A percentile compares a stretch with the other conserved stretches of the same genome.
Evolutionary conservation across 495 filamentous ascomycete species (phyloP).

Genomic region (Trichoderma gamsii): DNA sequence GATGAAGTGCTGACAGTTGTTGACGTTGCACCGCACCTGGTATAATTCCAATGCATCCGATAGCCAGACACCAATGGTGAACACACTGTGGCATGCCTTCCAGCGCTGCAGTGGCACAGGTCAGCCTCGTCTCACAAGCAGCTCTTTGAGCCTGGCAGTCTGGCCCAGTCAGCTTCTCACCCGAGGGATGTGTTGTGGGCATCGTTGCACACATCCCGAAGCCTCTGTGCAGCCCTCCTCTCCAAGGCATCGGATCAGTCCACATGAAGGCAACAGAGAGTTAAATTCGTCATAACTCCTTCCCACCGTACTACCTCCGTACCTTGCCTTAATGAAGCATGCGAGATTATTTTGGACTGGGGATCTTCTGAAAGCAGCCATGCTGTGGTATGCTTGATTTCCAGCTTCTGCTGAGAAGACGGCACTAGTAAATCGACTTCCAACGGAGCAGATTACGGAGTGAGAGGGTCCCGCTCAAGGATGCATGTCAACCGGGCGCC

Average conservation of each 20-base stretch:
- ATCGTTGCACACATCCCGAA: not conserved
- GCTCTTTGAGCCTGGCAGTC: not conserved
- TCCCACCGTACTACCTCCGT: not conserved
- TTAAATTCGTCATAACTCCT: not conserved
- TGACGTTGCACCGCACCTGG: not conserved
- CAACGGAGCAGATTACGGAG: not conserved
- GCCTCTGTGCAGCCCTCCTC: not conserved
- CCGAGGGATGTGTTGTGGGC: not conserved
- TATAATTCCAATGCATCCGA: not conserved
- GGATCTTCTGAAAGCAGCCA: not conserved
- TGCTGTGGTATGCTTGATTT: not conserved
- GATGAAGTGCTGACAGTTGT: not conserved
- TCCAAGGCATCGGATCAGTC: not conserved
- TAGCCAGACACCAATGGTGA: not conserved
- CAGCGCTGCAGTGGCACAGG: not conserved
- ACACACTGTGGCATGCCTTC: not conserved
- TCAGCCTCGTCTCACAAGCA: not conserved
- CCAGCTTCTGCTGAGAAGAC: no score
- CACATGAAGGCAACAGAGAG: not conserved
- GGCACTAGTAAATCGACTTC: not conserved
- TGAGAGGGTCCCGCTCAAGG: not conserved
- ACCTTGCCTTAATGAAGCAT: not conserved
- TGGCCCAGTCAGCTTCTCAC: not conserved
- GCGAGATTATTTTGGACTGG: not conserved
- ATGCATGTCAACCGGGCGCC: constrained; percentile 4